Evolutionary conservation across 2,329 filamentous ascomycete species (phyloP), one percentile per base, ranked within the genome.

Genomic region (Hypomyces rosellus): DNA sequence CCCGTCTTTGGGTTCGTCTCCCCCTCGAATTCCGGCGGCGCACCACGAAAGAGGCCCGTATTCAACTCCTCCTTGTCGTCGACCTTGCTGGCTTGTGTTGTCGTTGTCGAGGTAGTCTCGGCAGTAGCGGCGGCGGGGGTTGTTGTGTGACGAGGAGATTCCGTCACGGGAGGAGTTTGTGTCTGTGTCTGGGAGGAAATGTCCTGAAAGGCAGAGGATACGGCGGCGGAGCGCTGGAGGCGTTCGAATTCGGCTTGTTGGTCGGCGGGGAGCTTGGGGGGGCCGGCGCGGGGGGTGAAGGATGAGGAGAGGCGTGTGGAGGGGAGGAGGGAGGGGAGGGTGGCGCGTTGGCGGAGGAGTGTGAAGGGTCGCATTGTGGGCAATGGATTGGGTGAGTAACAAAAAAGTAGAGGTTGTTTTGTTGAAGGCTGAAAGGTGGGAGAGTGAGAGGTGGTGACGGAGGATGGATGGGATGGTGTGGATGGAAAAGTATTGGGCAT

Each of bases 1-100:
- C 93, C 93, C 1, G 93, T 99, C 75, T 85, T 86, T 3, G 93
- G 93, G 68, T 99, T 97, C 49, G 76, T 78, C 48, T 97, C 91
- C 52, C 93, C 93, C 59, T 92, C 84, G 61, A 99, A 99, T 72
- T 97, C 92, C 2, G 93, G 91, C 61, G 84, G 80, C 40, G 90
- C 86, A 34, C 92, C 92, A 56, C 83, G 74, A 56, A 85, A 76
- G 51, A 92, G 72, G 53, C 82, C 83, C 45, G 80, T 73, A 38
- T 77, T 78, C n/a, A 73, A 72, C 54, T 59, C 54, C 59, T 41
- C 20, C 9, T 54, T 46, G 3, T 54, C 47, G n/a, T 46, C 59
- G 56, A 22, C 25, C 25, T 30, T 30, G 25, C 25, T 16, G 18
- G n/a, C 18, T 25, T 22, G 18, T 33, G 12, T 34, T 7, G 12